phyloP scores from a whole-genome alignment of 768 basidiomycete species.

The Lactarius sanguifluus region DNA sequence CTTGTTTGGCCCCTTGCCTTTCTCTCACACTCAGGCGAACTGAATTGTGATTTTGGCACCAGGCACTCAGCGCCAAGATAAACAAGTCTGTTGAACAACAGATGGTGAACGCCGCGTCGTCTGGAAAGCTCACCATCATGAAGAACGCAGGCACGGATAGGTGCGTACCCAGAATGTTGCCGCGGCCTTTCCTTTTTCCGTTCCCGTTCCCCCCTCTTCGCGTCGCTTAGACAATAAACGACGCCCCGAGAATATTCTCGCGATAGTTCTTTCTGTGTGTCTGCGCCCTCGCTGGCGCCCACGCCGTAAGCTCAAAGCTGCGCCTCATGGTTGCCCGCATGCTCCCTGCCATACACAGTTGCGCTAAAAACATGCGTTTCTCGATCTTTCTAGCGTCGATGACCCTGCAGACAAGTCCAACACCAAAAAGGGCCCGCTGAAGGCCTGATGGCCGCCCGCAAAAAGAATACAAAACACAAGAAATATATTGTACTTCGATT shows the following conservation, averaged over 20 bases:
- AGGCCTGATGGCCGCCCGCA: constrained; percentile 1
- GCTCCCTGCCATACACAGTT: constrained; percentile 17
- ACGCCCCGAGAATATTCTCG: not conserved
- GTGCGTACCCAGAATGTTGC: constrained; percentile 29
- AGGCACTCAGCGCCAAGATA: constrained; percentile 89
- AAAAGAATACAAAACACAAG: not conserved
- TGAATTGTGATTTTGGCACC: constrained; percentile 13
- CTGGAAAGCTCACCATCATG: constrained; percentile 93
- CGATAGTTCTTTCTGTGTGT: not conserved
- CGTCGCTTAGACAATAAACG: not conserved
- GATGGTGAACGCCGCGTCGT: constrained; percentile 85
- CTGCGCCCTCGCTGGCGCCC: constrained; percentile 8
- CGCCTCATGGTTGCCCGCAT: constrained; percentile 23
- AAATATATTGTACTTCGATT: not conserved
- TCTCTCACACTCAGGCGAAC: constrained; percentile 2
- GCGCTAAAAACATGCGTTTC: constrained; percentile 14
- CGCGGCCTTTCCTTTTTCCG: not conserved
- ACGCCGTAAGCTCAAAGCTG: constrained; percentile 3
- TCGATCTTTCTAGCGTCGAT: constrained; percentile 9
- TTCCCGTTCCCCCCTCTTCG: not conserved
- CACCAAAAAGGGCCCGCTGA: not conserved
- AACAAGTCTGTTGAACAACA: constrained; percentile 89
- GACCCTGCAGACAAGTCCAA: constrained; percentile 18
- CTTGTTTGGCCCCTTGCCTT: not conserved
- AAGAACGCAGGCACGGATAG: constrained; percentile 55